Evolutionary conservation across 2,329 filamentous ascomycete species (phyloP).

Genomic region (Biscogniauxia marginata): DNA sequence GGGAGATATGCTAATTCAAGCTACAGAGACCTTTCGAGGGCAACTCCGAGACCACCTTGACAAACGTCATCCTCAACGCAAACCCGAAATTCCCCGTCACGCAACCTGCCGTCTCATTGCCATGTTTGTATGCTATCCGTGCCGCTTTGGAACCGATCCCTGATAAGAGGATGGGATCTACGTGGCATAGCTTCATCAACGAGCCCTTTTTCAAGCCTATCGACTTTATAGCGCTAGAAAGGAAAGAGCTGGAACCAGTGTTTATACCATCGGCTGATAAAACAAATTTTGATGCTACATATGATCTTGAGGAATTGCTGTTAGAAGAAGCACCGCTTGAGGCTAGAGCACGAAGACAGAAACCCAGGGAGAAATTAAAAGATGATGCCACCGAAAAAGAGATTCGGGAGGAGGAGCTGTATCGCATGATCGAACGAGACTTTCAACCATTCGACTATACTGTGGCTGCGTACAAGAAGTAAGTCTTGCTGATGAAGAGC

Average conservation of each 20-base stretch:
- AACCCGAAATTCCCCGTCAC: slow-evolving; percentile 90
- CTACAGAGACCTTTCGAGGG: slow-evolving; percentile 86
- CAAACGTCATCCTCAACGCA: slow-evolving; percentile 76
- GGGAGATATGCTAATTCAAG: slow-evolving; percentile 29
- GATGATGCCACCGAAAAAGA: slow-evolving; percentile 95
- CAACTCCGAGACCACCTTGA: slow-evolving; percentile 76
- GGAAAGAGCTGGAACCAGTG: slow-evolving; percentile 85
- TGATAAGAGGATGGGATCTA: slow-evolving; percentile 77
- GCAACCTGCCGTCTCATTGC: slow-evolving; percentile 81
- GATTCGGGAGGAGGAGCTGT: slow-evolving; percentile 89
- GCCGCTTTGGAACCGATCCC: slow-evolving; percentile 79
- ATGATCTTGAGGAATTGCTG: slow-evolving; percentile 90
- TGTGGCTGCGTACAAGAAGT: slow-evolving; percentile 73
- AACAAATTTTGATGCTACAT: slow-evolving; percentile 98
- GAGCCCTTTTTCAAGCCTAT: slow-evolving; percentile 87
- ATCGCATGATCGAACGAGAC: slow-evolving; percentile 89
- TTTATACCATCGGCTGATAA: slow-evolving; percentile 95
- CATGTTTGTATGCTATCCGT: slow-evolving; percentile 85
- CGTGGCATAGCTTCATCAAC: slow-evolving; percentile 80
- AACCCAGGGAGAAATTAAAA: slow-evolving; percentile 86
- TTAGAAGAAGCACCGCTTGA: slow-evolving; percentile 94
- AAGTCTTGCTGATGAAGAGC: slow-evolving; percentile 30
- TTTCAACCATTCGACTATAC: slow-evolving; percentile 98
- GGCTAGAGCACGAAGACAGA: slow-evolving; percentile 87
- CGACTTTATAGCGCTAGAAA: slow-evolving; percentile 80